Conservation (phyloP, 1,284 basidiomycete genomes). For the Trametes versicolor region DNA sequence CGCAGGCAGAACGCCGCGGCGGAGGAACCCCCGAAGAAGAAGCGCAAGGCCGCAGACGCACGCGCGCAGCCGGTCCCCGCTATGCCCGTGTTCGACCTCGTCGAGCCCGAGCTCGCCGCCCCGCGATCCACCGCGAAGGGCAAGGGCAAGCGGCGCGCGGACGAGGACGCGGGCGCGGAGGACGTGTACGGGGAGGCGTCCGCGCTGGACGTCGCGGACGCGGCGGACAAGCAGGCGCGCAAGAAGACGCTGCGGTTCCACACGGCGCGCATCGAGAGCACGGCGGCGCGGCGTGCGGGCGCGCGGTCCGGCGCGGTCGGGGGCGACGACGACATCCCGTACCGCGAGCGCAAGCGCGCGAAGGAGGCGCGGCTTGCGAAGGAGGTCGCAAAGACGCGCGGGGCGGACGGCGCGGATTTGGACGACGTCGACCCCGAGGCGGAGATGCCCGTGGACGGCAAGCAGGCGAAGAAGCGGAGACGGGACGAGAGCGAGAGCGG, state of each 20-base stretch:
- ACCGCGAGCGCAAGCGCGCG: slow-evolving; percentile 72
- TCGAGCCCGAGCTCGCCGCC: slow-evolving; percentile 71
- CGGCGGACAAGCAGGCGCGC: slow-evolving; percentile 82
- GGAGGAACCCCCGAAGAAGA: slow-evolving; percentile 45
- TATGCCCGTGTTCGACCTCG: slow-evolving; percentile 70
- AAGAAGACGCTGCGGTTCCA: slow-evolving; percentile 89
- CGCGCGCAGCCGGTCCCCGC: slow-evolving; percentile 32
- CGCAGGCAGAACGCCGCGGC: slow-evolving; percentile 39
- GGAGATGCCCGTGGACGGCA: slow-evolving; percentile 43
- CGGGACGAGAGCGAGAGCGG: slow-evolving; percentile 60
- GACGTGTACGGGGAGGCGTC: slow-evolving; percentile 84
- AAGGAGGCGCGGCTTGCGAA: slow-evolving; percentile 61
- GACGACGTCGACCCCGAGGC: slow-evolving; percentile 65
- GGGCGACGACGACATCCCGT: slow-evolving; percentile 92
- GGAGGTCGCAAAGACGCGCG: slow-evolving; percentile 58
- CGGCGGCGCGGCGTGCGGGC: slow-evolving; percentile 74
- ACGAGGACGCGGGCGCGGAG: slow-evolving; percentile 41
- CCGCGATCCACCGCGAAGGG: slow-evolving; percentile 17
- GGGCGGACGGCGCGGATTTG: slow-evolving; percentile 69
- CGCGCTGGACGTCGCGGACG: slow-evolving; percentile 75
- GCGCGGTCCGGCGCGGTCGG: slow-evolving; percentile 69
- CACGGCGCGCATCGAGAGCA: slow-evolving; percentile 82
- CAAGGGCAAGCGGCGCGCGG: slow-evolving; percentile 13
- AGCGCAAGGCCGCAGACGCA: slow-evolving; percentile 41
- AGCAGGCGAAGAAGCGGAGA: slow-evolving; percentile 58